phyloP scores from a whole-genome alignment of 768 basidiomycete genomes.

The Kondoa malvinella region DNA sequence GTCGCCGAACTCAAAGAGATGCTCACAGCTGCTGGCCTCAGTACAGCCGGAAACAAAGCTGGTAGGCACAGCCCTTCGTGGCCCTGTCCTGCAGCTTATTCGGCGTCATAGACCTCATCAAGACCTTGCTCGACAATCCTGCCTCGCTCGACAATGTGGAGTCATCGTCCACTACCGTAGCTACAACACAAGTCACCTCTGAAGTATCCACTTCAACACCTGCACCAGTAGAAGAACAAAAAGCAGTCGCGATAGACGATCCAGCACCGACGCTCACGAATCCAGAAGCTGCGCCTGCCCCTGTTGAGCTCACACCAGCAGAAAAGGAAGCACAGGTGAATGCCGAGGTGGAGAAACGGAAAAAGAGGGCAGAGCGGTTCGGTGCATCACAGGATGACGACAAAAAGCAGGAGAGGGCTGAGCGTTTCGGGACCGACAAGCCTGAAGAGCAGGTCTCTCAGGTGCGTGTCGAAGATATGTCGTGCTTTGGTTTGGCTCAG shows the following conservation, averaged over 20 bases:
- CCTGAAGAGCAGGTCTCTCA: not conserved
- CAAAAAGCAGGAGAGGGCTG: not conserved
- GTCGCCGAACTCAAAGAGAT: slow-evolving; percentile 7
- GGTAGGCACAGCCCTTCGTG: not conserved
- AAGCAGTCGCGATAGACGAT: not conserved
- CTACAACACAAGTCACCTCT: not conserved
- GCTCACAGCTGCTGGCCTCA: not conserved
- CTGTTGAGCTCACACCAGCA: not conserved
- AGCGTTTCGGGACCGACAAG: not conserved
- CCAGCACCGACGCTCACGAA: not conserved
- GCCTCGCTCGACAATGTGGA: not conserved
- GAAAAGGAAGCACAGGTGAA: not conserved
- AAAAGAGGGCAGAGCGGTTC: not conserved
- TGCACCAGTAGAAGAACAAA: not conserved
- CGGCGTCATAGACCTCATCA: slow-evolving; percentile 1
- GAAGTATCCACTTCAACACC: not conserved
- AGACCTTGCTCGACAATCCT: not conserved
- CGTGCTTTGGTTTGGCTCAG: not conserved
- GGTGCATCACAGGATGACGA: not conserved
- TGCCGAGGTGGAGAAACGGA: slow-evolving; percentile 4
- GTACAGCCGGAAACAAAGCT: not conserved
- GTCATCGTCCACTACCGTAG: not conserved
- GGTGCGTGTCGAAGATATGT: not conserved
- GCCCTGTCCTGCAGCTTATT: not conserved
- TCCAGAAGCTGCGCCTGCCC: not conserved